These are phyloP conservation scores for Hypoxylon rubiginosum DNA, from an alignment of 2,329 filamentous ascomycete species.

Conservation along the genomic window DNA sequence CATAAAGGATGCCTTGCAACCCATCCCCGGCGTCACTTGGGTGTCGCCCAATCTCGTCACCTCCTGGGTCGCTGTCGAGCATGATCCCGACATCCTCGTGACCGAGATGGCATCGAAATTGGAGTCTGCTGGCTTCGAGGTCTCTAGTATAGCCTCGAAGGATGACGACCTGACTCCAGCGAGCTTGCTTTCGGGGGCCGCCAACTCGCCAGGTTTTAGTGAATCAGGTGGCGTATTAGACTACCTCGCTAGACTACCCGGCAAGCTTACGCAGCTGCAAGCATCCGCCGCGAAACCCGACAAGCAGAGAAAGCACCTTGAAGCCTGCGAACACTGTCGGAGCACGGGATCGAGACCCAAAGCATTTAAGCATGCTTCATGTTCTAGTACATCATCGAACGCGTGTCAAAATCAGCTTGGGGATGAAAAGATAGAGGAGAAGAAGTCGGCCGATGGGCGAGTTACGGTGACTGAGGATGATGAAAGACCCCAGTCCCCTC, in stretches of 20 bases:
- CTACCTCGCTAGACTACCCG: conserved; percentile 48
- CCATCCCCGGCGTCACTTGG: conserved; percentile 63
- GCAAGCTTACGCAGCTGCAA: conserved; percentile 38
- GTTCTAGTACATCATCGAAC: conserved; percentile 11
- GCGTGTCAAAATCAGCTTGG: conserved; percentile 16
- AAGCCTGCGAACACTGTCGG: conserved; percentile 60
- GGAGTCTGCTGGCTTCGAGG: conserved; percentile 70
- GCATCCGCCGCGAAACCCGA: conserved; percentile 36
- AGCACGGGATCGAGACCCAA: conserved; percentile 38
- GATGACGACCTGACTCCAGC: conserved; percentile 48
- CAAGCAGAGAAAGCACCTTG: conserved; percentile 54
- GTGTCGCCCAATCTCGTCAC: conserved; percentile 79
- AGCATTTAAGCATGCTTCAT: conserved; percentile 7
- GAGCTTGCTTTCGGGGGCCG: conserved; percentile 28
- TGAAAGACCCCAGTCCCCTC: conserved; percentile 6
- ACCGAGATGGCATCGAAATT: conserved; percentile 62
- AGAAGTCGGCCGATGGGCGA: conserved; percentile 59
- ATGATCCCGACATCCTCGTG: conserved; percentile 62
- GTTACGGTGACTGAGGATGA: conserved; percentile 36
- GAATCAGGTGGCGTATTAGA: conserved; percentile 42
- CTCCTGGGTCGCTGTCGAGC: conserved; percentile 69
- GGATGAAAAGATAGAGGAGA: conserved; percentile 53
- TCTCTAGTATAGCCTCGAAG: conserved; percentile 63
- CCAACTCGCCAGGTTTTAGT: conserved; percentile 22
- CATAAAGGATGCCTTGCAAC: conserved; percentile 71